Conservation (phyloP, 2,329 filamentous ascomycete genomes). For the Aspergillus sp. region DNA sequence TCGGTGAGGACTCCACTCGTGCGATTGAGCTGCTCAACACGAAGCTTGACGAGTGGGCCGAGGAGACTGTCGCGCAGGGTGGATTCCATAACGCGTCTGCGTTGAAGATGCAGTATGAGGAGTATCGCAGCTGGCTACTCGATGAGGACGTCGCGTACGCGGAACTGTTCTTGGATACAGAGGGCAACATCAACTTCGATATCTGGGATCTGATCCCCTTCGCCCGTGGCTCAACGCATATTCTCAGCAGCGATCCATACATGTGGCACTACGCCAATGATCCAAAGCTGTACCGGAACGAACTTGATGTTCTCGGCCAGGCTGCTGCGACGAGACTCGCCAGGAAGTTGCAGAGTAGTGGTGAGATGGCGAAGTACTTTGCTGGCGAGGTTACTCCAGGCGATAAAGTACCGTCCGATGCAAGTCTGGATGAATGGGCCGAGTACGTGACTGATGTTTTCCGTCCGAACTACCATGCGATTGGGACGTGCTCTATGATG, state of each 20-base stretch:
- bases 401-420: neutral
- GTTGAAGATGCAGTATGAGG: constrained; percentile 25
- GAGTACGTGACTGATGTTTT: constrained; percentile 26
- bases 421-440: constrained; percentile 21
- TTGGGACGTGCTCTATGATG: constrained; percentile 37
- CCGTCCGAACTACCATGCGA: constrained; percentile 31
- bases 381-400: neutral
- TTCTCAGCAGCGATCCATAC: constrained; percentile 26
- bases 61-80: constrained; percentile 24
- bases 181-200: constrained; percentile 24
- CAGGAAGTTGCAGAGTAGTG: constrained; percentile 20
- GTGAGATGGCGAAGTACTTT: constrained; percentile 20
- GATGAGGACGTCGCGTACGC: constrained; percentile 26
- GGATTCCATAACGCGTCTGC: constrained; percentile 28
- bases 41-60: constrained; percentile 28
- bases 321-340: constrained; percentile 28
- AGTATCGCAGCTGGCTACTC: constrained; percentile 28
- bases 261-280: constrained; percentile 22
- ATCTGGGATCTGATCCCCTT: constrained; percentile 32
- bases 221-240: constrained; percentile 26
- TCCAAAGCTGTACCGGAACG: constrained; percentile 28
- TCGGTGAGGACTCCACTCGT: constrained; percentile 21
- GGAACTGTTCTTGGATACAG: constrained; percentile 30
- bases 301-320: constrained; percentile 28
- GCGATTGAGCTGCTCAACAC: constrained; percentile 22